Evolutionary conservation across 441 rosid species (phyloP).

Genomic region (Populus hybrid): DNA sequence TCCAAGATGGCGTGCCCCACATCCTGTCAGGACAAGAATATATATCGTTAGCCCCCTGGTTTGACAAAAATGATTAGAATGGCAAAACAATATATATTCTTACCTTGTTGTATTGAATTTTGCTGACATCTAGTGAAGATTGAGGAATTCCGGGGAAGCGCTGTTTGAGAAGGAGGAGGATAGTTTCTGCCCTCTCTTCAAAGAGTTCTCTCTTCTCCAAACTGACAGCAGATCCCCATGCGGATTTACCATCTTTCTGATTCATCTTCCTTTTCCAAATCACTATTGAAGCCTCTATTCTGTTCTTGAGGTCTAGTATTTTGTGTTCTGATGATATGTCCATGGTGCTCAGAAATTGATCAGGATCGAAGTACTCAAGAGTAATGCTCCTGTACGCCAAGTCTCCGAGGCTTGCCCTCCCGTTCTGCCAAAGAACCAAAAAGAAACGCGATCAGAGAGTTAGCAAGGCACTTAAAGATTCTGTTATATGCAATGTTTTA

Average conservation of each 20-base stretch:
- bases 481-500: background rate
- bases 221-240: constrained; percentile 85
- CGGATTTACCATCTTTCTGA: constrained; percentile 76
- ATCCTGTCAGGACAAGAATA: constrained; percentile 46
- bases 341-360: constrained; percentile 66
- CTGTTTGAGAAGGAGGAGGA: constrained; percentile 78
- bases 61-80: background rate
- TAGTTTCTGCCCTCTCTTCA: constrained; percentile 95
- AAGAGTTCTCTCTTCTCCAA: constrained; percentile 84
- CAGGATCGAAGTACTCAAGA: constrained; percentile 78
- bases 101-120: constrained; percentile 86
- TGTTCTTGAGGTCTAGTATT: constrained; percentile 82
- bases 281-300: constrained; percentile 84
- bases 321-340: constrained; percentile 89
- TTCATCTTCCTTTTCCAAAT: constrained; percentile 92
- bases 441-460: background rate
- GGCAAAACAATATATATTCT: background rate
- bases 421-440: constrained; percentile 48
- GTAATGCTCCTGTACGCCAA: constrained; percentile 65
- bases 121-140: constrained; percentile 86
- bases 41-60: background rate
- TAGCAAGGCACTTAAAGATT: background rate
- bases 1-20: constrained; percentile 90
- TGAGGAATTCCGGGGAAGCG: constrained; percentile 84
- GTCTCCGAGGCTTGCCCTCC: constrained; percentile 92